Conservation (phyloP, 2,329 filamentous ascomycete species). For the Chrysoporthe deuterocubensis region DNA sequence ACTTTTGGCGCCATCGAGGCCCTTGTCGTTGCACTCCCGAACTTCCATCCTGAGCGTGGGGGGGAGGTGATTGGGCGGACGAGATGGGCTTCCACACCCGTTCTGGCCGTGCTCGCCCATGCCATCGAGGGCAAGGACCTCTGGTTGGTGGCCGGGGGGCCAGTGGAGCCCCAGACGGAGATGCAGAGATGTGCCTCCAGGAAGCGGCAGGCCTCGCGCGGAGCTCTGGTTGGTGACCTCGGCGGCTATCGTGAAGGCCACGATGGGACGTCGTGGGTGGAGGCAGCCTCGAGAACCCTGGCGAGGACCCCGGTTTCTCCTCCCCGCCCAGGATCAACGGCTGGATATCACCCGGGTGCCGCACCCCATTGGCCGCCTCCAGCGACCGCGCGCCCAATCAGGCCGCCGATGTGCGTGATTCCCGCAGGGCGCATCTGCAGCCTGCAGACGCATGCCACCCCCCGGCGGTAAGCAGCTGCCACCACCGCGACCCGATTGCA, state of each 20-base stretch:
- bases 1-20: conserved; percentile 25
- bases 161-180: neutral
- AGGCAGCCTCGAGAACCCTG: conserved; percentile 10
- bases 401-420: conserved; percentile 20
- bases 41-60: conserved; percentile 11
- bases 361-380: conserved; percentile 10
- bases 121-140: conserved; percentile 1
- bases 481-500: conserved; percentile 2
- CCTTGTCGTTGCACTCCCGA: conserved; percentile 17
- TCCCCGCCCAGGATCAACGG: conserved; percentile 16
- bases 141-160: conserved; percentile 5
- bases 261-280: conserved; percentile 18
- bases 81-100: conserved; percentile 1
- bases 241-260: conserved; percentile 24
- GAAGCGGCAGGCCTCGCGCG: neutral
- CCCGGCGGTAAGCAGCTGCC: conserved; percentile 19
- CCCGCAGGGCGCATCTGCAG: conserved; percentile 21
- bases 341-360: conserved; percentile 2
- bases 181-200: conserved; percentile 12
- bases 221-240: conserved; percentile 22
- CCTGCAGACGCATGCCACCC: conserved; percentile 20
- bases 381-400: conserved; percentile 23
- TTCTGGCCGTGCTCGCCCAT: conserved; percentile 5
- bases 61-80: conserved; percentile 23
- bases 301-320: conserved; percentile 11